These are phyloP conservation scores for Nothophoma quercina DNA, from an alignment of 2,329 filamentous ascomycete species.

Conservation along the genomic window DNA sequence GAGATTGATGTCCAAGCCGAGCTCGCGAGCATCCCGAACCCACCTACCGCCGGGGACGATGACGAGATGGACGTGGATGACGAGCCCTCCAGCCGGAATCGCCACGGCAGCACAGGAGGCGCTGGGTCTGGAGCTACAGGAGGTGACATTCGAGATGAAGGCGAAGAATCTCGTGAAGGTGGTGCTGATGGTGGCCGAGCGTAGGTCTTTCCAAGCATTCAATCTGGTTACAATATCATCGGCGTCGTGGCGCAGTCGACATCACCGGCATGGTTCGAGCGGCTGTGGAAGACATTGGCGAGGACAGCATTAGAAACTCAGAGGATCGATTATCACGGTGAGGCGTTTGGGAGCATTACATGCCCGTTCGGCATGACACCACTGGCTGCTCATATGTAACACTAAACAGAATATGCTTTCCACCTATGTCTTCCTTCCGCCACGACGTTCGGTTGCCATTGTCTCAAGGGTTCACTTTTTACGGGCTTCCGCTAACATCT, in stretches of 20 bases:
- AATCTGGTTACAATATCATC: conserved; percentile 37
- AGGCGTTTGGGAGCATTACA: conserved; percentile 45
- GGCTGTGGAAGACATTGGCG: conserved; percentile 29
- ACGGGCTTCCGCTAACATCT: conserved; percentile 31
- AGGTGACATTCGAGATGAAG: conserved; percentile 90
- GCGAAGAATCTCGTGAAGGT: conserved; percentile 85
- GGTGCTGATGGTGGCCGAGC: conserved; percentile 97
- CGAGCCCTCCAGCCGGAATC: conserved; percentile 40
- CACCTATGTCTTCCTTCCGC: conserved; percentile 34
- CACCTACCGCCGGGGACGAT: conserved; percentile 63
- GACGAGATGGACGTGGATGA: conserved; percentile 69
- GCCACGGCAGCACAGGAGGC: conserved; percentile 68
- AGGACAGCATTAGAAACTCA: conserved; percentile 24
- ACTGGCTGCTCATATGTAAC: conserved; percentile 42
- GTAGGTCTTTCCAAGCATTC: conserved; percentile 74
- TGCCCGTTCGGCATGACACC: conserved; percentile 32
- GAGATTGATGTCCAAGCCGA: conserved; percentile 81
- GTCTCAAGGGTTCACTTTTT: conserved; percentile 17
- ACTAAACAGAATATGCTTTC: conserved; percentile 46
- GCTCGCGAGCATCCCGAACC: conserved; percentile 66
- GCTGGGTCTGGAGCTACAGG: conserved; percentile 88
- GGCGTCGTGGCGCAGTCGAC: conserved; percentile 48
- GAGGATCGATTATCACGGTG: conserved; percentile 29
- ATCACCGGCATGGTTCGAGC: conserved; percentile 30
- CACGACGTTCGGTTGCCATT: conserved; percentile 36